Evolutionary conservation across 495 filamentous ascomycete species (phyloP).

Genomic region (Aspergillus affinis): DNA sequence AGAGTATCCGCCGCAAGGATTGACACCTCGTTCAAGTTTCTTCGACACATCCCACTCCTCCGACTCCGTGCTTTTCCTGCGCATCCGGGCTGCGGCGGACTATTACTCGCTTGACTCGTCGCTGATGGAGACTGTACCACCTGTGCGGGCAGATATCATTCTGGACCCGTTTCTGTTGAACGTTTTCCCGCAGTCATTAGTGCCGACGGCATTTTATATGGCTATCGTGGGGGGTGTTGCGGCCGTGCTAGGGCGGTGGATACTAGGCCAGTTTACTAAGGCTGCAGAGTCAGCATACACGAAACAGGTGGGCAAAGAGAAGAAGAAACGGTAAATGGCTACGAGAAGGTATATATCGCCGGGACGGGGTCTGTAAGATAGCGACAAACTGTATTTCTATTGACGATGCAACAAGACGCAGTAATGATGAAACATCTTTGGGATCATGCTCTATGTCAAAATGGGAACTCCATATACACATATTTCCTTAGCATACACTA

Average conservation of each 20-base stretch:
- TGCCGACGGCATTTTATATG: slow-evolving; percentile 64
- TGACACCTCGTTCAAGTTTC: slow-evolving; percentile 8
- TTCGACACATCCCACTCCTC: slow-evolving; percentile 23
- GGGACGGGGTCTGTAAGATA: background rate
- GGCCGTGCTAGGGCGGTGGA: slow-evolving; percentile 43
- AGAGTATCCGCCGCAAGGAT: background rate
- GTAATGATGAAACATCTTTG: background rate
- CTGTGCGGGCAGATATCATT: slow-evolving; percentile 79
- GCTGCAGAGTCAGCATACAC: slow-evolving; percentile 15
- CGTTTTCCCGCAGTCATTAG: slow-evolving; percentile 66
- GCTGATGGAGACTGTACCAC: slow-evolving; percentile 74
- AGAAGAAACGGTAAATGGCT: slow-evolving; percentile 19
- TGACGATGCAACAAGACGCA: background rate
- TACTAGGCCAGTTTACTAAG: slow-evolving; percentile 29
- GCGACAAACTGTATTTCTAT: background rate
- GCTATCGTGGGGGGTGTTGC: slow-evolving; percentile 53
- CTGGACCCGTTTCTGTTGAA: slow-evolving; percentile 82
- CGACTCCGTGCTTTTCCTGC: slow-evolving; percentile 74
- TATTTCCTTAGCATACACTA: slow-evolving; percentile 1
- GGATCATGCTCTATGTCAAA: background rate
- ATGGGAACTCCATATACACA: background rate
- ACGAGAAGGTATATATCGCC: background rate
- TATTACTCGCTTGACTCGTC: slow-evolving; percentile 73
- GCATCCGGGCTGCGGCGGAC: slow-evolving; percentile 72
- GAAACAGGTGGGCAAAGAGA: slow-evolving; percentile 16